phyloP scores from a whole-genome alignment of 2,329 filamentous ascomycete genomes.

The Colletotrichum sp. region DNA sequence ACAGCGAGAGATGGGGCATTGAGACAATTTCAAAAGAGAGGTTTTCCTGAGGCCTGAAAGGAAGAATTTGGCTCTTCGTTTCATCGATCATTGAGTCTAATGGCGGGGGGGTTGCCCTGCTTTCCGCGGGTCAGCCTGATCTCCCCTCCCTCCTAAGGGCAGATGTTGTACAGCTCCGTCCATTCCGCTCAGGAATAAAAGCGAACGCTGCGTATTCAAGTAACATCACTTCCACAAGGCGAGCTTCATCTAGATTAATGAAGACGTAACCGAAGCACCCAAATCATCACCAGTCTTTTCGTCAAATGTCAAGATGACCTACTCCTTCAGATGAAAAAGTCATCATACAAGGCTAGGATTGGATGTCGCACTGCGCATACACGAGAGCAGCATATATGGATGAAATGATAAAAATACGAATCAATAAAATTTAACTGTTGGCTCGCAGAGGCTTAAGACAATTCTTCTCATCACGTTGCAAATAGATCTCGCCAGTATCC shows the following conservation, averaged over 20 bases:
- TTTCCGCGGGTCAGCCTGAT: neutral
- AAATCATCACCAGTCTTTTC: neutral
- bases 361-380: neutral
- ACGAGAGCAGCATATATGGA: neutral
- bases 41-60: fast-evolving
- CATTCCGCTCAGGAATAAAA: neutral
- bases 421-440: neutral
- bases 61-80: neutral
- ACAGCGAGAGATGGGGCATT: neutral
- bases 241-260: neutral
- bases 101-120: neutral
- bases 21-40: neutral
- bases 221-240: neutral
- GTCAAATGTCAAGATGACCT: neutral
- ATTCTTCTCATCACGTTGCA: neutral
- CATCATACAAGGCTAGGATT: neutral
- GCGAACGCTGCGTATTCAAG: neutral
- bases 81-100: neutral
- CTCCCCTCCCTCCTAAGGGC: neutral
- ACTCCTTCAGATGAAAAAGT: neutral
- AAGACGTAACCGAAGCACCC: neutral
- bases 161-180: neutral
- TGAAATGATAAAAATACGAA: neutral
- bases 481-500: neutral
- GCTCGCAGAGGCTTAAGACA: neutral